Evolutionary conservation across 257 asterid genomes (phyloP).

Genomic region (Jasminum sambac): DNA sequence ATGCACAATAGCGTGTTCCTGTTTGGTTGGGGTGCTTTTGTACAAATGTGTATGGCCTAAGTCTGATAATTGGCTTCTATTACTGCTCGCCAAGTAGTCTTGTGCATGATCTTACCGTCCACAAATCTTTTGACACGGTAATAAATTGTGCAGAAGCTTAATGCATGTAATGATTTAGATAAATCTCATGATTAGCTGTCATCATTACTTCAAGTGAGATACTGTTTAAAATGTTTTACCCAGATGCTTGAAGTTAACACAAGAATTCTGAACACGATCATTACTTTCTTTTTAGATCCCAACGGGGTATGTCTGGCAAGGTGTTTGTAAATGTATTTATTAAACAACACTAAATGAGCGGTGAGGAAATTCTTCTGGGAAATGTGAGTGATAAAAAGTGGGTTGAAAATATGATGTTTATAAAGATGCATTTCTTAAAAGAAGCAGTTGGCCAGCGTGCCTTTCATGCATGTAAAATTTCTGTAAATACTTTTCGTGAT

Average conservation of each 20-base stretch:
- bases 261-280: not conserved
- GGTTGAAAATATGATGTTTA: too few species aligned
- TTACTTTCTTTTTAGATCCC: not conserved
- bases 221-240: not conserved
- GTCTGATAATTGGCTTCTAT: not conserved
- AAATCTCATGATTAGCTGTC: not conserved
- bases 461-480: slow-evolving; percentile 1
- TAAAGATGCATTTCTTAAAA: too few species aligned
- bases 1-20: not conserved
- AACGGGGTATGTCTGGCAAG: too few species aligned
- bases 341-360: too few species aligned
- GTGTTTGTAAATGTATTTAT: too few species aligned
- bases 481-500: not conserved
- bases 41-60: not conserved
- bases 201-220: not conserved
- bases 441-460: not conserved
- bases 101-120: not conserved
- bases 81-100: not conserved
- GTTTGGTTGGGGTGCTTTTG: not conserved
- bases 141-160: not conserved
- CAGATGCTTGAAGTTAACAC: not conserved
- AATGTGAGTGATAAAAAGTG: too few species aligned
- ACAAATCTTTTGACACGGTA: not conserved
- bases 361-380: too few species aligned
- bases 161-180: not conserved